Base-by-base conservation (phyloP, 352 stramenopile genomes). In the Saprolegnia diclina region DNA sequence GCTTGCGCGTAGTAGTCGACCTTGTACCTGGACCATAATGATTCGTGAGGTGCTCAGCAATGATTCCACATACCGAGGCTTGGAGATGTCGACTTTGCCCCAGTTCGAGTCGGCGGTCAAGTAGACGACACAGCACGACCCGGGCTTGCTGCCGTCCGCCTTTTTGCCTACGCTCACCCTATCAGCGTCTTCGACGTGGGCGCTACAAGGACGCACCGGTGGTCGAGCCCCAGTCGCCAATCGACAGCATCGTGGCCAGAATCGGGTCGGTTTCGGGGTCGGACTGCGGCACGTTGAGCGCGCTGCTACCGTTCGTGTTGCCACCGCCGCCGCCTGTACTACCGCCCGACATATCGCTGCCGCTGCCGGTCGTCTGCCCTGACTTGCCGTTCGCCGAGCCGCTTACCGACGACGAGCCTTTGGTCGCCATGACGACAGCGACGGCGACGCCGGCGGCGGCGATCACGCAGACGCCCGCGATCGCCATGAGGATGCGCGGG, bases 111-210 rank as follows among this genome's bases (percentile, higher is more conserved):
- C 79, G 0, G 81, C 89, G 56, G 85, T 77, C 19, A 79, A 80
- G 55, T 91, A 89, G 6, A 83, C 76, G 32, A 87, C 87, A 67
- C 83, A 91, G 72, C 83, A 91, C 45, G 83, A 90, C 3, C 77
- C 83, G 11, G 88, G 78, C 29, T 18, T 44, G 37, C 63, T 62
- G 5, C 48, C 53, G 63, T 65, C 57, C 38, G 38, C 7, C 38
- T 45, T 45, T n/a, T 65, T 65, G 35, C 57, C 57, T 24, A 10
- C 48, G 19, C 6, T 10, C 48, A 24, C 14, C 6, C 21, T n/a
- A 55, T n/a, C 6, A 21, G 11, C 10, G 10, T 26, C 11, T 11
- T 24, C 22, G 21, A 11, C 13, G 22, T 16, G 16, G n/a, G n/a
- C n/a, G n/a, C n/a, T n/a, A n/a, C n/a, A n/a, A n/a, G n/a, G 26